Percentiles rank a stretch among this genome's conserved stretches.
These are phyloP conservation scores for Thielaviopsis euricoi DNA, from an alignment of 2,329 filamentous ascomycete species.

Conservation along the genomic window DNA sequence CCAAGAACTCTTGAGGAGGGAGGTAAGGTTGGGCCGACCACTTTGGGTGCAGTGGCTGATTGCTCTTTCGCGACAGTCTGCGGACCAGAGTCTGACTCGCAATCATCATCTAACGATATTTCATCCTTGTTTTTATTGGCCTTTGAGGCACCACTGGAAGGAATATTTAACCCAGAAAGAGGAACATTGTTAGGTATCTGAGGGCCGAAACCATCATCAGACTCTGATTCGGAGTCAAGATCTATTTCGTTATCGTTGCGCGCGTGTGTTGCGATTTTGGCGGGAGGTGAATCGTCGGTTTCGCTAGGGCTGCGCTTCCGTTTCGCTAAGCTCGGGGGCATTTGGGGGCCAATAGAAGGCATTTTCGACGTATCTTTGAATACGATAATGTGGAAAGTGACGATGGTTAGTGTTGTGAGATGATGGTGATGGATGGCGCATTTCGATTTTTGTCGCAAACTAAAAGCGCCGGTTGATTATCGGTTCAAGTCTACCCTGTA, in stretches of 20 bases:
- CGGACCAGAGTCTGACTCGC: conserved; percentile 22
- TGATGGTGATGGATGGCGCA: neutral
- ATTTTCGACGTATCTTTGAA: conserved; percentile 23
- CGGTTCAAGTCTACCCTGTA: neutral
- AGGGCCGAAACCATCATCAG: conserved; percentile 28
- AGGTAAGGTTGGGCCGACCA: conserved; percentile 17
- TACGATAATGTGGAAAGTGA: no score
- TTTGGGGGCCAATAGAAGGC: conserved; percentile 52
- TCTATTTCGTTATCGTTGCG: conserved; percentile 25
- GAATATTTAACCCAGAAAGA: conserved; percentile 16
- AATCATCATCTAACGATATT: conserved; percentile 20
- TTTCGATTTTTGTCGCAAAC: neutral
- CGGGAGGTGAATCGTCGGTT: conserved; percentile 22
- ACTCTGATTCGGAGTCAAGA: conserved; percentile 23
- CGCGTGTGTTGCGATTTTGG: conserved; percentile 24
- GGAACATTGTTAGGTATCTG: conserved; percentile 16
- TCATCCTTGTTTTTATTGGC: conserved; percentile 20
- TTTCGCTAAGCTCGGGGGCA: conserved; percentile 51
- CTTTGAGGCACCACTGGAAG: neutral
- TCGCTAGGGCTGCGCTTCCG: conserved; percentile 38
- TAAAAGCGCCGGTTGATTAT: neutral
- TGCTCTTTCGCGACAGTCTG: conserved; percentile 13
- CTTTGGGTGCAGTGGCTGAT: conserved; percentile 12
- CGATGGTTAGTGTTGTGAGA: neutral
- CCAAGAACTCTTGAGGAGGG: conserved; percentile 13